Conservation (phyloP, 2,329 filamentous ascomycete species). For the Fusarium multiceps region DNA sequence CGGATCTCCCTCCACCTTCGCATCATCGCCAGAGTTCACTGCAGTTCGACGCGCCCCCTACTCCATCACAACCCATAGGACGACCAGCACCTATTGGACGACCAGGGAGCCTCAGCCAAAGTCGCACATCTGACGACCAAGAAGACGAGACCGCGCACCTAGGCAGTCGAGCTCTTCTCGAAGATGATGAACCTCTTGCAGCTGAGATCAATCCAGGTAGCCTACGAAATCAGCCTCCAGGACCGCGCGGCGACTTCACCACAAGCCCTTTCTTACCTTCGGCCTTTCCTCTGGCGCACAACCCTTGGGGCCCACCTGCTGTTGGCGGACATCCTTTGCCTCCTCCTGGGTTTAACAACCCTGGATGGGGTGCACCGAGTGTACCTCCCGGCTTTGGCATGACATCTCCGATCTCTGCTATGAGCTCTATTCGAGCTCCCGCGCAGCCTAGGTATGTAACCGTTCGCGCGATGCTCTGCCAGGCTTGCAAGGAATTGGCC, state of each 20-base stretch:
- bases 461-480: slow-evolving; percentile 79
- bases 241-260: slow-evolving; percentile 57
- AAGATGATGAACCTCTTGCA: slow-evolving; percentile 72
- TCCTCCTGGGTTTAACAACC: slow-evolving; percentile 60
- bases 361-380: slow-evolving; percentile 53
- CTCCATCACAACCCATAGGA: slow-evolving; percentile 77
- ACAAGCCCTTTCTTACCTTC: slow-evolving; percentile 57
- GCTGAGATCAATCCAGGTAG: slow-evolving; percentile 49
- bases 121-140: slow-evolving; percentile 63
- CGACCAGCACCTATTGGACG: slow-evolving; percentile 89
- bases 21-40: slow-evolving; percentile 83
- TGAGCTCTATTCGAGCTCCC: slow-evolving; percentile 47
- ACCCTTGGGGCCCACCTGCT: slow-evolving; percentile 56
- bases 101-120: slow-evolving; percentile 77
- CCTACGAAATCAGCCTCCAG: slow-evolving; percentile 63
- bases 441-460: slow-evolving; percentile 73
- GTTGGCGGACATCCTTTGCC: slow-evolving; percentile 53
- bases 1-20: slow-evolving; percentile 52
- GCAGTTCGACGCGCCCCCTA: slow-evolving; percentile 69
- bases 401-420: slow-evolving; percentile 46
- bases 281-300: slow-evolving; percentile 53
- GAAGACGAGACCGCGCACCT: slow-evolving; percentile 83
- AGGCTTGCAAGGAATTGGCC: slow-evolving; percentile 75
- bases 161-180: slow-evolving; percentile 88
- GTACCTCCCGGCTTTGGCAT: slow-evolving; percentile 51